Percentiles rank a stretch among this genome's conserved stretches.
Evolutionary conservation across 2,329 filamentous ascomycete species (phyloP).

Genomic region (Fonsecaea monophora): DNA sequence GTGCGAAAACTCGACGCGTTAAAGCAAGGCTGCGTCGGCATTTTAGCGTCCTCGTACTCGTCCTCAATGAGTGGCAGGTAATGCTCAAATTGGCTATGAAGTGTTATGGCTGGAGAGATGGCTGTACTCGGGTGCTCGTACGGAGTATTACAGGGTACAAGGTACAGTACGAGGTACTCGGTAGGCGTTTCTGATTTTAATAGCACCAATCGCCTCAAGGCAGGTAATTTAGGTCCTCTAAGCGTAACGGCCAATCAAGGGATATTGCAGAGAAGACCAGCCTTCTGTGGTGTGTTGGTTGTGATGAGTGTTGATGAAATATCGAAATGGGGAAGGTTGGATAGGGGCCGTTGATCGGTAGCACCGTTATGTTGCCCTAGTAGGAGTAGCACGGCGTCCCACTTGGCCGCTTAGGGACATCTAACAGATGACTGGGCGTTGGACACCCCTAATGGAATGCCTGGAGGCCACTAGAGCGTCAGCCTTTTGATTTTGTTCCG

Average conservation of each 20-base stretch:
- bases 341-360: background rate
- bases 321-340: slow-evolving; percentile 10
- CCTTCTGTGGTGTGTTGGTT: slow-evolving; percentile 7
- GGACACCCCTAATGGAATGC: background rate
- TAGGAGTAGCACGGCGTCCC: too few species aligned
- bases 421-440: background rate
- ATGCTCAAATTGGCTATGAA: background rate
- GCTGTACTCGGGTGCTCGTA: background rate
- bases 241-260: slow-evolving; percentile 6
- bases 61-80: background rate
- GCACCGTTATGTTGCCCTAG: background rate
- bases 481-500: background rate
- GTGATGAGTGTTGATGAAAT: slow-evolving; percentile 5
- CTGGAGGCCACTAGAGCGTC: background rate
- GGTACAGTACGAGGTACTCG: background rate
- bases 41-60: background rate
- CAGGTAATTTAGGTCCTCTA: background rate
- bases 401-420: too few species aligned
- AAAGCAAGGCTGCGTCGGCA: background rate
- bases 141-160: too few species aligned
- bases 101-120: background rate
- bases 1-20: background rate
- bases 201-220: slow-evolving; percentile 7
- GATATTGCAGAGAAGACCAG: background rate
- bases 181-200: background rate